Evolutionary conservation across 108 stramenopile species (phyloP).

Genomic region (Fragilaria crotonensis): DNA sequence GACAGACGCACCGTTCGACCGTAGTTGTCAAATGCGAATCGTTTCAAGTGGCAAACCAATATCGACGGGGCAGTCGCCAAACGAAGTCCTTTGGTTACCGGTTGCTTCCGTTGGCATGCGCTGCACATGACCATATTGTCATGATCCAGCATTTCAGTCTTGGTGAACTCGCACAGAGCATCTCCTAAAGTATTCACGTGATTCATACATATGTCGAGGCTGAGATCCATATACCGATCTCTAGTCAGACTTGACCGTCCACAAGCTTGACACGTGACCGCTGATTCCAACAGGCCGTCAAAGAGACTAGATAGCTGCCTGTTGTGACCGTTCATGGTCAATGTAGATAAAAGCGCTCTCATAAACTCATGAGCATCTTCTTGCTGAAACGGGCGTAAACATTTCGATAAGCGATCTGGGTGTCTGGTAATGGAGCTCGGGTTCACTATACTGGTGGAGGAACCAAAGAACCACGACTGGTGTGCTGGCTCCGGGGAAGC

Average conservation of each 20-base stretch:
- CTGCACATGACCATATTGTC: conserved; percentile 77
- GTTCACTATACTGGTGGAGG: conserved; percentile 35
- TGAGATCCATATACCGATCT: conserved; percentile 85
- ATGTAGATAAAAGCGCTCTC: conserved; percentile 62
- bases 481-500: background rate
- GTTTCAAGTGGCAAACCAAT: conserved; percentile 75
- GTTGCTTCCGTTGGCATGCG: conserved; percentile 50
- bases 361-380: conserved; percentile 89
- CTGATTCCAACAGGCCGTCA: conserved; percentile 78
- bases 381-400: conserved; percentile 72
- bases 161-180: conserved; percentile 70
- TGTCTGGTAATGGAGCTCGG: conserved; percentile 74
- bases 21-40: conserved; percentile 72
- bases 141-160: conserved; percentile 52
- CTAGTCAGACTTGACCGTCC: conserved; percentile 57
- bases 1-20: conserved; percentile 53
- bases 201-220: conserved; percentile 60
- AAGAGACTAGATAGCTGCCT: conserved; percentile 68
- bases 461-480: conserved; percentile 3
- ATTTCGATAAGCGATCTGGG: conserved; percentile 67
- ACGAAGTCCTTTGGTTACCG: conserved; percentile 70
- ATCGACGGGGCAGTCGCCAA: conserved; percentile 82
- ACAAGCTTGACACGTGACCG: conserved; percentile 81
- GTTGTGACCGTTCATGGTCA: conserved; percentile 83
- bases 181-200: conserved; percentile 44